Conservation (phyloP, 2,329 filamentous ascomycete species). For the Colletotrichum liriopes region DNA sequence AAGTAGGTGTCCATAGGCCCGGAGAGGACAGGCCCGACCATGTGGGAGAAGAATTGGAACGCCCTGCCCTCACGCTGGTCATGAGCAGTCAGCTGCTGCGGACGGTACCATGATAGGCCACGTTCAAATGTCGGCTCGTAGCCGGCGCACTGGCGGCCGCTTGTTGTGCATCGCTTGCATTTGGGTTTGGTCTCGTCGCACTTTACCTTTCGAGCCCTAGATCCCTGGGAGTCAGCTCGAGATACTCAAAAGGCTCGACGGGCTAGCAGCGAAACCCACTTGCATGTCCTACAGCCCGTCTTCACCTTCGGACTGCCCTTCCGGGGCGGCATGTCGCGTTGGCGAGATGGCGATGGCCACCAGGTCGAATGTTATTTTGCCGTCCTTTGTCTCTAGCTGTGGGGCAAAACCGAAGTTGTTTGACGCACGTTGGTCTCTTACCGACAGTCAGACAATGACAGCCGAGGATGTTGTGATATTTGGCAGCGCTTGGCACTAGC, state of each 20-base stretch:
- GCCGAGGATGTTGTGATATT: constrained; percentile 1
- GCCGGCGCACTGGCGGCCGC: constrained; percentile 59
- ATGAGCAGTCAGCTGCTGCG: constrained; percentile 40
- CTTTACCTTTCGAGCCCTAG: constrained; percentile 69
- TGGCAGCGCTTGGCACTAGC: constrained; percentile 5
- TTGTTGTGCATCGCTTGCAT: constrained; percentile 68
- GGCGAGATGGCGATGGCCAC: constrained; percentile 1
- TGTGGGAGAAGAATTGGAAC: constrained; percentile 41
- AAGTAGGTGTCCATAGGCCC: constrained; percentile 50
- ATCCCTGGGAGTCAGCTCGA: background rate
- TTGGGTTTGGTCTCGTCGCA: constrained; percentile 70
- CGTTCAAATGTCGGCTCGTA: constrained; percentile 34
- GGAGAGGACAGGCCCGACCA: constrained; percentile 37
- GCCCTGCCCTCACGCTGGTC: constrained; percentile 44
- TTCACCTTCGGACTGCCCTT: constrained; percentile 55
- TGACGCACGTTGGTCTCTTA: background rate
- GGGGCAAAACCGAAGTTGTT: constrained; percentile 13
- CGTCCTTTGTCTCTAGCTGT: background rate
- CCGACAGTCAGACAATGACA: background rate
- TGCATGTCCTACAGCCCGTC: constrained; percentile 70
- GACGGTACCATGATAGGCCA: constrained; percentile 40
- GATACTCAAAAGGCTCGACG: background rate
- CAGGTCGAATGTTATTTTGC: background rate
- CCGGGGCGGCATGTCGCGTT: constrained; percentile 29
- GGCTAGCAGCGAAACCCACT: constrained; percentile 57